A percentile compares a stretch with the other conserved stretches of the same genome.
phyloP scores from a whole-genome alignment of 2,329 filamentous ascomycete genomes.

The Colletotrichum sp. region DNA sequence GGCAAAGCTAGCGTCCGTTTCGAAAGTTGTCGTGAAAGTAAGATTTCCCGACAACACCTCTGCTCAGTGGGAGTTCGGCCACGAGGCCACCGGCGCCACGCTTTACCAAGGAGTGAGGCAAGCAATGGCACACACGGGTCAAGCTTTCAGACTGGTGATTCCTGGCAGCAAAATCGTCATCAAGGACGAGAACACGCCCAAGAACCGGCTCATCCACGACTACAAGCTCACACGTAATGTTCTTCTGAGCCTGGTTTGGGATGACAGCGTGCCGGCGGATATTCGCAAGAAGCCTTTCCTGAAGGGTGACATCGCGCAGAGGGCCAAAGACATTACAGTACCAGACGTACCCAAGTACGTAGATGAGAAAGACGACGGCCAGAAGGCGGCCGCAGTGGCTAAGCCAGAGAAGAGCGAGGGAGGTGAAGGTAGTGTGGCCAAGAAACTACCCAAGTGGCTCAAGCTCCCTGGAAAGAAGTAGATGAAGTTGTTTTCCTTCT shows the following conservation, averaged over 20 bases:
- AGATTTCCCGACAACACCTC: constrained; percentile 88
- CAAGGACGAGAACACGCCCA: constrained; percentile 48
- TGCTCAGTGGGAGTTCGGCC: constrained; percentile 74
- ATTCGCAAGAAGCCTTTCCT: constrained; percentile 64
- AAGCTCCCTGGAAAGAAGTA: constrained; percentile 76
- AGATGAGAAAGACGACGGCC: constrained; percentile 42
- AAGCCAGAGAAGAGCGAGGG: constrained; percentile 40
- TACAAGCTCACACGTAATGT: constrained; percentile 75
- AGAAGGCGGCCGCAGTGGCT: constrained; percentile 28
- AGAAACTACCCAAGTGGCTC: constrained; percentile 72
- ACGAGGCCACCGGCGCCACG: constrained; percentile 69
- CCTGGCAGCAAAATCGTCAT: constrained; percentile 58
- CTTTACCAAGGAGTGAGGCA: constrained; percentile 78
- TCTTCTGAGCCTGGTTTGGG: constrained; percentile 80
- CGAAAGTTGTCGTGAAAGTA: constrained; percentile 76
- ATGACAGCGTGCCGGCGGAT: constrained; percentile 61
- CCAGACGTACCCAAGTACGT: constrained; percentile 55
- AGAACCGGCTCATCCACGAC: constrained; percentile 70
- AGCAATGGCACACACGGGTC: constrained; percentile 68
- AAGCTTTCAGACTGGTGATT: constrained; percentile 76
- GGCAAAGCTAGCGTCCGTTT: constrained; percentile 69
- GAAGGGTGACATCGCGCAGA: constrained; percentile 59
- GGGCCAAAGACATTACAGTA: constrained; percentile 71
- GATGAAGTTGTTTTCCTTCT: constrained; percentile 27
- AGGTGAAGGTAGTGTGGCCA: constrained; percentile 37